Evolutionary conservation across 441 rosid genomes (phyloP).

Genomic region (Theobroma grandiflorum): DNA sequence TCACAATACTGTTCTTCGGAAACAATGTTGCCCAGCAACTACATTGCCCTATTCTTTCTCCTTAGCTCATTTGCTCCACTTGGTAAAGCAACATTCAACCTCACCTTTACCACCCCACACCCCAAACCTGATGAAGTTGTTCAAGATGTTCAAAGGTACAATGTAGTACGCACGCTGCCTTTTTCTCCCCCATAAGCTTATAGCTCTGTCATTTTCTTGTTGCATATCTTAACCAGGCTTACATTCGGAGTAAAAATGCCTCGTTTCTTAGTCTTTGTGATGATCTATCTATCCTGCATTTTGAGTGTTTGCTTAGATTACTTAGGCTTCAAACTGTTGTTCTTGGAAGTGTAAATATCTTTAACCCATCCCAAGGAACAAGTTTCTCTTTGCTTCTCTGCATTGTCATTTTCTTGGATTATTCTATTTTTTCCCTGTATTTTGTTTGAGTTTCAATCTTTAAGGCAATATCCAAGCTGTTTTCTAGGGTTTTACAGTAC

Average conservation of each 20-base stretch:
- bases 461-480: neutral
- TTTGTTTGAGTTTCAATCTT: neutral
- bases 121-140: conserved; percentile 80
- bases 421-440: neutral
- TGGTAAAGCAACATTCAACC: conserved; percentile 55
- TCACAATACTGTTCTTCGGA: neutral
- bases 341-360: neutral
- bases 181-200: conserved; percentile 16
- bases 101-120: conserved; percentile 61
- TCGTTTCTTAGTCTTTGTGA: neutral
- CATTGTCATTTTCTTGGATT: conserved; percentile 16
- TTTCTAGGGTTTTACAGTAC: neutral
- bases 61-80: conserved; percentile 45
- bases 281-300: neutral
- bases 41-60: conserved; percentile 63
- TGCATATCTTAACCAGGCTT: neutral
- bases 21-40: conserved; percentile 56
- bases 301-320: neutral
- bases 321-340: neutral
- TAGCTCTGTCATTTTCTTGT: conserved; percentile 14
- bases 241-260: neutral
- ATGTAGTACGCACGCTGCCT: neutral
- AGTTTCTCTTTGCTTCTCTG: conserved; percentile 2
- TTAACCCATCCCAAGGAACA: neutral
- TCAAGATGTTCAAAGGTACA: conserved; percentile 79